Conservation (phyloP, 2,329 filamentous ascomycete genomes). For the Cytospora leucostoma region DNA sequence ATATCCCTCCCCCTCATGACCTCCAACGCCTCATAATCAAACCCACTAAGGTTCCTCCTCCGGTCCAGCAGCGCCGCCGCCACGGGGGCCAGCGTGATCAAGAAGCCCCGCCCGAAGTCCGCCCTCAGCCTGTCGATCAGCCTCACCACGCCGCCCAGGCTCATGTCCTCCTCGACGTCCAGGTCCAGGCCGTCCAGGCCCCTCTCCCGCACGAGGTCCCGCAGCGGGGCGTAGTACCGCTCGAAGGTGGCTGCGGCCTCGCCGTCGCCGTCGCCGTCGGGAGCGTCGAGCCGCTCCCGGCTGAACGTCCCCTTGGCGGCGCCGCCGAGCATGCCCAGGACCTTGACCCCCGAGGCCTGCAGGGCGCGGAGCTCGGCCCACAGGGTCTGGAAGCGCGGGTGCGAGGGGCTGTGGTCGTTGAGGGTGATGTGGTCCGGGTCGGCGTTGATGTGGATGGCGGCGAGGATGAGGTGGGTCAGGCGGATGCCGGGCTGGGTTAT, state of each 20-base stretch:
- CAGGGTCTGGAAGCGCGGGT: constrained; percentile 62
- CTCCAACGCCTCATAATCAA: constrained; percentile 72
- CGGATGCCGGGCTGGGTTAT: constrained; percentile 41
- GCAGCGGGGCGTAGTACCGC: constrained; percentile 66
- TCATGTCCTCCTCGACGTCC: constrained; percentile 74
- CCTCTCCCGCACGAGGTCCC: constrained; percentile 58
- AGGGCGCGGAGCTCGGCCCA: constrained; percentile 71
- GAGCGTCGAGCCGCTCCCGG: constrained; percentile 50
- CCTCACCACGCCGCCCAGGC: constrained; percentile 61
- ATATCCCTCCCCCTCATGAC: constrained; percentile 63
- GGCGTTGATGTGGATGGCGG: constrained; percentile 77
- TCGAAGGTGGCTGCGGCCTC: no score
- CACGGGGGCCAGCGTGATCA: constrained; percentile 78
- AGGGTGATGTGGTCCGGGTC: constrained; percentile 66
- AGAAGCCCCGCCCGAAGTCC: constrained; percentile 67
- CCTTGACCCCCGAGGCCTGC: constrained; percentile 69
- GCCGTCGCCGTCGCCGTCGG: constrained; percentile 44
- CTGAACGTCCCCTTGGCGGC: constrained; percentile 71
- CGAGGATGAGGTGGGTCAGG: constrained; percentile 74
- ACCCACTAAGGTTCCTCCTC: constrained; percentile 71
- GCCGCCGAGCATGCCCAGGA: constrained; percentile 81
- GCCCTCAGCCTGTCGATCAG: constrained; percentile 64
- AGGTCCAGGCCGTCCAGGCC: constrained; percentile 68
- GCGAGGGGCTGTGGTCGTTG: constrained; percentile 70
- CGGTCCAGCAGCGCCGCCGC: constrained; percentile 67